Conservation (phyloP, 2,329 filamentous ascomycete genomes). For the Penicillium sp. region DNA sequence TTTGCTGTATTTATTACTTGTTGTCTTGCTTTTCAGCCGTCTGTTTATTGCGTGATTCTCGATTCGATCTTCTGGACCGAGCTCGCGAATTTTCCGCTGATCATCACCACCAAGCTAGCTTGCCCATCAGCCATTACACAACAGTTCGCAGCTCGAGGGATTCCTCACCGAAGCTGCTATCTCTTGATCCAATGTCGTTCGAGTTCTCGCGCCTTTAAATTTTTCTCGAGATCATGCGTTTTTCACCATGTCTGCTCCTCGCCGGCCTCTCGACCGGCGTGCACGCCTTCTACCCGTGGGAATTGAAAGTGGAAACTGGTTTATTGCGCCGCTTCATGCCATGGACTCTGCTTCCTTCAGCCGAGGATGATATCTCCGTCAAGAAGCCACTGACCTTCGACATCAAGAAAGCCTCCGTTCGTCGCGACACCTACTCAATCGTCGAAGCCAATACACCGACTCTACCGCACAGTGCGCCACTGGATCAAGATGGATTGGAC, state of each 20-base stretch:
- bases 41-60: neutral
- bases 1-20: neutral
- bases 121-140: neutral
- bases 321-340: constrained; percentile 35
- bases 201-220: constrained; percentile 3
- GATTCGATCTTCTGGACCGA: neutral
- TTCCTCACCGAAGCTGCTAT: neutral
- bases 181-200: constrained; percentile 7
- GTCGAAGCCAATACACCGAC: constrained; percentile 40
- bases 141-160: neutral
- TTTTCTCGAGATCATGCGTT: constrained; percentile 33
- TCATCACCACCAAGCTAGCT: neutral
- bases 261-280: constrained; percentile 33
- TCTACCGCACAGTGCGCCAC: constrained; percentile 47
- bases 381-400: constrained; percentile 32
- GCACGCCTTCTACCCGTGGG: constrained; percentile 47
- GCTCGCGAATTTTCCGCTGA: neutral
- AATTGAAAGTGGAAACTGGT: constrained; percentile 24
- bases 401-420: constrained; percentile 38
- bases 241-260: constrained; percentile 36
- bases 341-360: constrained; percentile 19
- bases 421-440: constrained; percentile 50
- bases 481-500: constrained; percentile 55
- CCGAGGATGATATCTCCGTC: constrained; percentile 18
- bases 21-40: neutral